phyloP scores from a whole-genome alignment of 208 protist genomes.

The Novymonas esmeraldas region DNA sequence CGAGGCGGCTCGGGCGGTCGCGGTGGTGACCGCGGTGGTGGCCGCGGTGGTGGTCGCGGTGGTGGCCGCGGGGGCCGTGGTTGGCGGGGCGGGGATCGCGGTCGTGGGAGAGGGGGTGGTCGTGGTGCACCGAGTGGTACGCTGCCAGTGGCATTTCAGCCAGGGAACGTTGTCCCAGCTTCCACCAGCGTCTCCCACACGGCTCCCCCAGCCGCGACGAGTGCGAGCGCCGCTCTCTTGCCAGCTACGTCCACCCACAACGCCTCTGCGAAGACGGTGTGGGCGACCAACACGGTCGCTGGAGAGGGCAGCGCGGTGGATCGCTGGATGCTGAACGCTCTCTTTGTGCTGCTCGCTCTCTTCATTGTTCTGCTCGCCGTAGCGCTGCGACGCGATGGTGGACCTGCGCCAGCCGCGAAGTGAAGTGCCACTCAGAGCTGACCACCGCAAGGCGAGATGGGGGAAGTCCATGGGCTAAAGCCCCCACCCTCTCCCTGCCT shows the following conservation, averaged over 20 bases:
- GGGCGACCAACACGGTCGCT: slow-evolving; percentile 15
- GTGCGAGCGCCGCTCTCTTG: slow-evolving; percentile 5
- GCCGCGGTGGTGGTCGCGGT: slow-evolving; percentile 10
- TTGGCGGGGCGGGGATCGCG: slow-evolving; percentile 6
- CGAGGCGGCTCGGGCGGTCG: too few species aligned
- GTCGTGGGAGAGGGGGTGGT: too few species aligned
- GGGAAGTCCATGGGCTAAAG: too few species aligned
- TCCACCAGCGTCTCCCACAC: not conserved
- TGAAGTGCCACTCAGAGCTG: too few species aligned
- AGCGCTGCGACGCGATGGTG: slow-evolving; percentile 6
- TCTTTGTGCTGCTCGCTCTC: slow-evolving; percentile 44
- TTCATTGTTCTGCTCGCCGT: slow-evolving; percentile 25
- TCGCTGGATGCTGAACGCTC: slow-evolving; percentile 25
- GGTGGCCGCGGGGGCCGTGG: slow-evolving; percentile 10
- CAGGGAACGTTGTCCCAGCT: slow-evolving; percentile 10
- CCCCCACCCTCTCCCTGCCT: too few species aligned
- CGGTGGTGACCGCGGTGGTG: slow-evolving; percentile 20
- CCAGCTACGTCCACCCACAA: not conserved
- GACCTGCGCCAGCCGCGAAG: not conserved
- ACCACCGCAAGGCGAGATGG: too few species aligned
- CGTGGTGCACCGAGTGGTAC: slow-evolving; percentile 15
- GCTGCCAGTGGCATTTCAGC: slow-evolving; percentile 16
- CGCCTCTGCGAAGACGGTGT: not conserved
- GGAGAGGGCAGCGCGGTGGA: slow-evolving; percentile 4
- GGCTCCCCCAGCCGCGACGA: not conserved